A percentile compares a stretch with the other conserved stretches of the same genome.
Conservation (phyloP, 202 grass and related monocot genomes). For the Sporobolus alterniflorus region DNA sequence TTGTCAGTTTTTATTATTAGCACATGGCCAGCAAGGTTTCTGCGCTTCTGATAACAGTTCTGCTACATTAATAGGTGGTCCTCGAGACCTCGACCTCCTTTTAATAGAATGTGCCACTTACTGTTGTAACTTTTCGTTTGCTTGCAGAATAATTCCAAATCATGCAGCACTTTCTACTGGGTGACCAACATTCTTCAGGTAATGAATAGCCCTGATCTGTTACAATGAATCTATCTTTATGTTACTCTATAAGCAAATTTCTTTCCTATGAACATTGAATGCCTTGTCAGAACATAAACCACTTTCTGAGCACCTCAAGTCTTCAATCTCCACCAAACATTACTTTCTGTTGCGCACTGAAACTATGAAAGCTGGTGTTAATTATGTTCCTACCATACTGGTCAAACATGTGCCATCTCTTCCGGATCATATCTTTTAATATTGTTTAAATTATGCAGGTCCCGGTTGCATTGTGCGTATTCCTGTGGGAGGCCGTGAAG, state of each 20-base stretch:
- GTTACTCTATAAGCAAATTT: neutral
- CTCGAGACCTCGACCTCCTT: neutral
- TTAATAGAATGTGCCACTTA: conserved; percentile 20
- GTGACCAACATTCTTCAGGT: conserved; percentile 83
- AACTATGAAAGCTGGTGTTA: neutral
- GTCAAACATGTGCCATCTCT: neutral
- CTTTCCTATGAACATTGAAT: neutral
- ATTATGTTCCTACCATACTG: neutral
- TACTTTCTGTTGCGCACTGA: neutral
- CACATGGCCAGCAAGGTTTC: neutral
- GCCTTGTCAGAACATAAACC: conserved; percentile 16
- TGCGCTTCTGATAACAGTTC: neutral
- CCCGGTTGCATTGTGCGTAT: conserved; percentile 63
- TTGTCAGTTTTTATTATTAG: neutral
- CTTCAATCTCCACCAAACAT: neutral
- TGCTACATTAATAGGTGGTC: neutral
- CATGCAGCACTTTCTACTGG: conserved; percentile 92
- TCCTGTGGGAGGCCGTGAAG: conserved; percentile 63
- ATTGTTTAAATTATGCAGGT: conserved; percentile 53
- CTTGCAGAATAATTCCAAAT: conserved; percentile 72
- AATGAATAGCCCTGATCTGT: neutral
- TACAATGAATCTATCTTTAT: neutral
- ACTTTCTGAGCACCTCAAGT: conserved; percentile 7
- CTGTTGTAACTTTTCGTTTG: neutral
- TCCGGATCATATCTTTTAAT: conserved; percentile 14